These are phyloP conservation scores for Neodidymelliopsis sp. DNA, from an alignment of 2,329 filamentous ascomycete genomes.

Conservation along the genomic window DNA sequence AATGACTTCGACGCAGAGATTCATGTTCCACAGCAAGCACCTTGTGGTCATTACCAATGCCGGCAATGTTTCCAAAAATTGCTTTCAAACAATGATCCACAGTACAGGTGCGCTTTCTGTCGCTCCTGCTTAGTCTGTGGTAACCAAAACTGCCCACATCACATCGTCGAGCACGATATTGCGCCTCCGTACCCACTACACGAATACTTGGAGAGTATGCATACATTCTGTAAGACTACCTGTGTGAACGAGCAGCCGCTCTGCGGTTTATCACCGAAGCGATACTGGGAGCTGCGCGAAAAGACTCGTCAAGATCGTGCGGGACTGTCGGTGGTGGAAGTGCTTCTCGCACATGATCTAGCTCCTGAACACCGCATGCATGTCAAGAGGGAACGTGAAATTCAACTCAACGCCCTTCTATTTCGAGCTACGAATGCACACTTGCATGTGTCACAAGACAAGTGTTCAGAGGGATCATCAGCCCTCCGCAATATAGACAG, in stretches of 20 bases:
- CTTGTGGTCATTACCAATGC: slow-evolving; percentile 7
- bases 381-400: background rate
- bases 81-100: background rate
- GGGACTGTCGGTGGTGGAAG: background rate
- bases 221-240: no score
- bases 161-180: background rate
- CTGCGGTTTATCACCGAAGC: background rate
- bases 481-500: no score
- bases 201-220: background rate
- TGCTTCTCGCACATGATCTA: background rate
- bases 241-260: background rate
- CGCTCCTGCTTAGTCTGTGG: slow-evolving; percentile 5
- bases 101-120: slow-evolving; percentile 3
- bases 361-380: background rate
- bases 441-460: no score
- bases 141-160: background rate
- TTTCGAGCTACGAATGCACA: no score
- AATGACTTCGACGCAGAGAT: background rate
- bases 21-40: background rate
- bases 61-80: background rate
- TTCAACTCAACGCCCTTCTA: background rate
- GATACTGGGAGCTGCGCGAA: slow-evolving; percentile 8
- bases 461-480: no score
- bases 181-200: background rate
- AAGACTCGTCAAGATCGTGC: background rate